Evolutionary conservation across 2,329 filamentous ascomycete genomes (phyloP).

Genomic region (Alternaria infectoria): DNA sequence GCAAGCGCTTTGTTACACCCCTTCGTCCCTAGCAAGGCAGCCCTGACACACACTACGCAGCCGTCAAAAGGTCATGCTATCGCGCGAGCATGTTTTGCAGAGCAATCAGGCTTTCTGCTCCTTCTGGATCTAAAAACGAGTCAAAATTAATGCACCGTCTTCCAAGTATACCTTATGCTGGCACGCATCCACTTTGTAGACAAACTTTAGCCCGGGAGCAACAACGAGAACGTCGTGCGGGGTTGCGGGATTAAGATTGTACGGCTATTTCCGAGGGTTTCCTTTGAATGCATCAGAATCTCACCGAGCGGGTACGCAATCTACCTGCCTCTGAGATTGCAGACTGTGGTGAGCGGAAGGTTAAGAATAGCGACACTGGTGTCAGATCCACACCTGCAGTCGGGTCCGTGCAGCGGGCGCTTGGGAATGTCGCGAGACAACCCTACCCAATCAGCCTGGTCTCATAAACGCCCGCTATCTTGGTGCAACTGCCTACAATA

Average conservation of each 20-base stretch:
- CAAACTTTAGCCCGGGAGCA: background rate
- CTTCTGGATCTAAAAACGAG: background rate
- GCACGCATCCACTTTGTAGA: background rate
- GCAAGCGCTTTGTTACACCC: conserved; percentile 1
- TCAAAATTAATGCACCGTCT: background rate
- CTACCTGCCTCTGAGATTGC: background rate
- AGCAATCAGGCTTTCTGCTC: background rate
- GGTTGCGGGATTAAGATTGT: conserved; percentile 2
- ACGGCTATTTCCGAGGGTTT: background rate
- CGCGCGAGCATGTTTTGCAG: background rate
- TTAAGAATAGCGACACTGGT: conserved; percentile 22
- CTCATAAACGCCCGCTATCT: conserved; percentile 30
- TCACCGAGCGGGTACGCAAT: conserved; percentile 14
- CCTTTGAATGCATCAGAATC: background rate
- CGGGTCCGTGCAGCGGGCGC: conserved; percentile 20
- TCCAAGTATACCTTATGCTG: background rate
- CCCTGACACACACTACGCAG: background rate
- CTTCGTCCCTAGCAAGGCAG: background rate
- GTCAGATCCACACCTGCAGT: conserved; percentile 13
- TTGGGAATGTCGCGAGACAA: conserved; percentile 9
- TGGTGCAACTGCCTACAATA: conserved; percentile 17
- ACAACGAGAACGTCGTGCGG: background rate
- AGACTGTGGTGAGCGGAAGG: conserved; percentile 4
- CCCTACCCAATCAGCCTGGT: conserved; percentile 24
- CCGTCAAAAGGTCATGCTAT: background rate